Evolutionary conservation across 2,329 filamentous ascomycete genomes (phyloP), one percentile per base, ranked within the genome.

Genomic region (Penicillium vulpinum): DNA sequence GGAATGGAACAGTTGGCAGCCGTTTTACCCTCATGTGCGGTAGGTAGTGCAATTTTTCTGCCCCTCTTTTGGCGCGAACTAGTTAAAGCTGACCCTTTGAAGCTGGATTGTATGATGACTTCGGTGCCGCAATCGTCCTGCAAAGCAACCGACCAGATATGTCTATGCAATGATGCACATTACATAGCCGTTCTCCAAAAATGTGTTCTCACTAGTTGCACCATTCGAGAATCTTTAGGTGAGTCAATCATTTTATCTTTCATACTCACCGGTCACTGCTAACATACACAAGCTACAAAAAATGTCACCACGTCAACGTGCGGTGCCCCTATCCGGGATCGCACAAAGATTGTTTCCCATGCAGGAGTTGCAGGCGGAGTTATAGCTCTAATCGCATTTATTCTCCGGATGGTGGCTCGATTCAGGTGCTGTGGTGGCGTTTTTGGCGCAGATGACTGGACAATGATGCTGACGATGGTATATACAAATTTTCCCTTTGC

Each of bases 291-390:
- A 77, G 73, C 69, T 15, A 76, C 75, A 5, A 77, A 80, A 61
- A 79, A 80, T 57, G 65, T 72, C 47, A 79, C 77, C 0, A 52
- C 64, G 15, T 72, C 73, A 18, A 62, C 68, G 35, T 81, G 78
- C 52, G 66, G 69, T 29, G 72, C 70, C 2, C 75, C 76, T 0
- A 56, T 75, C 9, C 70, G 76, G 16, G 69, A 78, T 58, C 68
- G 67, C 43, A 70, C 67, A 7, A 62, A 65, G 4, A 46, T 60
- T 8, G 65, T 76, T 15, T 72, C 71, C 6, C 60, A 70, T 21
- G 56, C 70, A 10, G 75, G 73, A 29, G 64, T 77, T 9, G 65
- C 62, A 7, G 69, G 77, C 21, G 69, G 70, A 0, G 64, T 72
- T 8, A 48, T 77, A 5, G 74, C 75, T 18, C 58, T 75, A 1